phyloP scores from a whole-genome alignment of 1,284 basidiomycete species.

The Xerocomus minutiporus region DNA sequence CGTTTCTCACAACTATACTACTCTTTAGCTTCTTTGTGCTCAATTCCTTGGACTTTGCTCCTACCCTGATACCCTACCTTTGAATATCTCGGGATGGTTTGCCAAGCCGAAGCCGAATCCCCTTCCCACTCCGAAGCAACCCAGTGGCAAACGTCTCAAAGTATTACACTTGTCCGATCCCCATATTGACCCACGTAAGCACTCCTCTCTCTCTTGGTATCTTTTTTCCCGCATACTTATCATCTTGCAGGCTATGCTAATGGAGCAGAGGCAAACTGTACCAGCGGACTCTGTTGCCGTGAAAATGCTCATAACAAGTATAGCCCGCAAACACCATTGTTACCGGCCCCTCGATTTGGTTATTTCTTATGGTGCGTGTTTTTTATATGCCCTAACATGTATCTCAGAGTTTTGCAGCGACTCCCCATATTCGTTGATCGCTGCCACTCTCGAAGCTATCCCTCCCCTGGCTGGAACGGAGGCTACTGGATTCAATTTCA shows the following conservation, averaged over 20 bases:
- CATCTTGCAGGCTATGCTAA: slow-evolving; percentile 57
- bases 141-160: slow-evolving; percentile 63
- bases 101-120: slow-evolving; percentile 66
- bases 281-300: slow-evolving; percentile 70
- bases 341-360: slow-evolving; percentile 66
- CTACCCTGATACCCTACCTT: slow-evolving; percentile 45
- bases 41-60: slow-evolving; percentile 52
- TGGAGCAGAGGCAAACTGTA: slow-evolving; percentile 72
- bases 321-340: slow-evolving; percentile 47
- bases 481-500: slow-evolving; percentile 58
- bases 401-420: slow-evolving; percentile 45
- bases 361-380: slow-evolving; percentile 51
- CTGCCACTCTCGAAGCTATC: slow-evolving; percentile 64
- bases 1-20: slow-evolving; percentile 17
- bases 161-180: slow-evolving; percentile 76
- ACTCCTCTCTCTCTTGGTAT: neutral
- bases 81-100: slow-evolving; percentile 57
- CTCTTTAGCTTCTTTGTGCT: slow-evolving; percentile 46
- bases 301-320: slow-evolving; percentile 47
- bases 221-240: slow-evolving; percentile 1
- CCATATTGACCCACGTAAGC: slow-evolving; percentile 68
- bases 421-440: slow-evolving; percentile 59
- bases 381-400: neutral
- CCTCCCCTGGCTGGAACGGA: slow-evolving; percentile 62
- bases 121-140: slow-evolving; percentile 48